Percentiles rank a stretch among this genome's conserved stretches.
Conservation (phyloP, 1,284 basidiomycete genomes). For the Hypsizygus ulmarius region DNA sequence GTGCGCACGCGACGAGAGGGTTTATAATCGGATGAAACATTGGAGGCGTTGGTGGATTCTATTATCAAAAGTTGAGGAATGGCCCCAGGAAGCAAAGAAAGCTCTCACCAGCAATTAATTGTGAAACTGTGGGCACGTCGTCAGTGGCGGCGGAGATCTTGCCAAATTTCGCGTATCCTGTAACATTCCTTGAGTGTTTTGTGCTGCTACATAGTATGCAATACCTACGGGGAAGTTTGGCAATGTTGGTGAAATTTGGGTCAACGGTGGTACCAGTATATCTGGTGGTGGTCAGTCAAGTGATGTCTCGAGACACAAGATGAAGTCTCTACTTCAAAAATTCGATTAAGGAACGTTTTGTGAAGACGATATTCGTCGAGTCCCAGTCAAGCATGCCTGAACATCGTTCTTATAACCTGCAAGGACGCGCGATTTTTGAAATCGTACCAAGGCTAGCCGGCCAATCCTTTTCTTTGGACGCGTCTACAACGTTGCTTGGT, state of each 20-base stretch:
- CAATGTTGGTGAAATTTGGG: constrained; percentile 66
- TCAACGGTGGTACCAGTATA: constrained; percentile 71
- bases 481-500: constrained; percentile 51
- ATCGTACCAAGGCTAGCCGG: constrained; percentile 55
- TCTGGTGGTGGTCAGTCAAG: constrained; percentile 33
- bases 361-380: constrained; percentile 65
- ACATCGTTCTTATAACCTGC: constrained; percentile 2
- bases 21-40: constrained; percentile 33
- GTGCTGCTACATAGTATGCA: background rate
- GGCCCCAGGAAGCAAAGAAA: background rate
- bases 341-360: constrained; percentile 67
- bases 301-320: constrained; percentile 8
- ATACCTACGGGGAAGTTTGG: constrained; percentile 63
- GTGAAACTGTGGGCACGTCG: constrained; percentile 3
- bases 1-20: constrained; percentile 53
- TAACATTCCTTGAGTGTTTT: background rate
- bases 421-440: constrained; percentile 3
- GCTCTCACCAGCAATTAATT: no score
- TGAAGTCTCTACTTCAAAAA: constrained; percentile 61
- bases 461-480: constrained; percentile 69
- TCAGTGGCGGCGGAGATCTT: constrained; percentile 32
- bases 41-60: constrained; percentile 2
- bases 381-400: constrained; percentile 78
- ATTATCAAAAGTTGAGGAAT: no score
- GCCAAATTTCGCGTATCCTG: constrained; percentile 62